phyloP scores from a whole-genome alignment of 257 asterid species.

The Ilex asprella region DNA sequence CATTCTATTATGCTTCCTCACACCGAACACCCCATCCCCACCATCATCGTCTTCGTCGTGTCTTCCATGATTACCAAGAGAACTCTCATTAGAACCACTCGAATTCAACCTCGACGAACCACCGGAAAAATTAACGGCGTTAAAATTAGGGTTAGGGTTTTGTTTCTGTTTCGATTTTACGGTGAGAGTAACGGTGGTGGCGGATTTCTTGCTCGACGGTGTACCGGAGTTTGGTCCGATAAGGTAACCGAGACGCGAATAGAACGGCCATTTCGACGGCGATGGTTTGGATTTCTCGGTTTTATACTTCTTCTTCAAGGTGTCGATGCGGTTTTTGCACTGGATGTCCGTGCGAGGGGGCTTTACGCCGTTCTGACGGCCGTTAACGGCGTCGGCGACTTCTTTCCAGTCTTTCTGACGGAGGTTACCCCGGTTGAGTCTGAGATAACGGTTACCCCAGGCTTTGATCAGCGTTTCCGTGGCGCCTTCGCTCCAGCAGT shows the following conservation, averaged over 20 bases:
- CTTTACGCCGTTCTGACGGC: conserved; percentile 49
- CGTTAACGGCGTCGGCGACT: conserved; percentile 59
- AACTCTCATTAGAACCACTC: conserved; percentile 10
- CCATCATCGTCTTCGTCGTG: conserved; percentile 1
- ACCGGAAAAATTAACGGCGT: conserved; percentile 3
- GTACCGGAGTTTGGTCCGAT: conserved; percentile 38
- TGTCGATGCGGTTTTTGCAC: conserved; percentile 70
- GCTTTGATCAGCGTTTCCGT: conserved; percentile 59
- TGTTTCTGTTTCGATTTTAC: not conserved
- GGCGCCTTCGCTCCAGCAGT: conserved; percentile 77
- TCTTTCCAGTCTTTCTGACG: conserved; percentile 72
- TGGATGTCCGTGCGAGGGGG: conserved; percentile 67
- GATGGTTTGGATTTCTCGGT: conserved; percentile 47
- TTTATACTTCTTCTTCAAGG: conserved; percentile 67
- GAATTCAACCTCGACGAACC: not conserved
- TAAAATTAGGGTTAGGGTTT: too few relatives aligned
- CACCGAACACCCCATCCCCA: not conserved
- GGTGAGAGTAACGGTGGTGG: conserved; percentile 17
- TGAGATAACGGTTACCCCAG: conserved; percentile 64
- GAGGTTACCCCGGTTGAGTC: conserved; percentile 63
- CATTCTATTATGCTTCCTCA: conserved; percentile 13
- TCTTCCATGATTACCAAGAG: not conserved
- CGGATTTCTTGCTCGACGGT: conserved; percentile 18
- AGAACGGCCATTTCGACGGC: conserved; percentile 61
- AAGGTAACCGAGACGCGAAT: conserved; percentile 35